Percentiles rank a stretch among this genome's conserved stretches.
These are phyloP conservation scores for Coprinopsis marcescibilis DNA, from an alignment of 768 basidiomycete species.

Conservation along the genomic window DNA sequence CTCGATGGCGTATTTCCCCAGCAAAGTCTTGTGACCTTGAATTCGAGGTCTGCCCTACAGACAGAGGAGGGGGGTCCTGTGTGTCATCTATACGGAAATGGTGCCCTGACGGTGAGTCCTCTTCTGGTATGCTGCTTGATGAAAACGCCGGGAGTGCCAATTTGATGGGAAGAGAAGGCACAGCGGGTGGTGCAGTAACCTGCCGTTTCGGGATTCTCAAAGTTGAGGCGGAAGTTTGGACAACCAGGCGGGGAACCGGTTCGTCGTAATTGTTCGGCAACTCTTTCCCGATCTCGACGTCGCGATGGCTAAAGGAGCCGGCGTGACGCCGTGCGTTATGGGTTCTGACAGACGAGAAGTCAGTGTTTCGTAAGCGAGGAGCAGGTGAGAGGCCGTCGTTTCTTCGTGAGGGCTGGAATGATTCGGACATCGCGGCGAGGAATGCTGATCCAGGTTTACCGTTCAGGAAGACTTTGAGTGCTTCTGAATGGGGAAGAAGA, in stretches of 20 bases:
- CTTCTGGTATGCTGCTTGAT: slow-evolving; percentile 4
- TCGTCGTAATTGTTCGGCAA: slow-evolving; percentile 65
- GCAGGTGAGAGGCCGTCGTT: slow-evolving; percentile 16
- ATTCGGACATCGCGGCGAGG: slow-evolving; percentile 13
- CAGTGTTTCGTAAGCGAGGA: slow-evolving; percentile 25
- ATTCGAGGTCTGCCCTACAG: neutral
- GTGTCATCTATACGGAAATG: neutral
- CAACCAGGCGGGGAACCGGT: slow-evolving; percentile 28
- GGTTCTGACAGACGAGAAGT: slow-evolving; percentile 25
- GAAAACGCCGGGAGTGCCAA: slow-evolving; percentile 12
- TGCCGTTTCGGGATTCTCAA: slow-evolving; percentile 43
- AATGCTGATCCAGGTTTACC: slow-evolving; percentile 20
- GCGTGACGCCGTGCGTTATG: slow-evolving; percentile 76
- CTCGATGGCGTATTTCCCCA: neutral
- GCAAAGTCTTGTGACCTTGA: neutral
- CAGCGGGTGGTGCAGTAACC: slow-evolving; percentile 32
- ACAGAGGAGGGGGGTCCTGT: neutral
- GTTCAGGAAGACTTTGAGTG: slow-evolving; percentile 59
- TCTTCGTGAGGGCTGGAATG: slow-evolving; percentile 16
- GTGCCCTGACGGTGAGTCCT: neutral
- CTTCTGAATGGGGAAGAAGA: slow-evolving; percentile 65
- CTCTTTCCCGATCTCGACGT: slow-evolving; percentile 82
- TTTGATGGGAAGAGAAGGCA: slow-evolving; percentile 35
- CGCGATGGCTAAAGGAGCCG: slow-evolving; percentile 92
- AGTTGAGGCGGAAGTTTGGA: slow-evolving; percentile 32